Conservation (phyloP, 441 rosid genomes). For the Hura crepitans region DNA sequence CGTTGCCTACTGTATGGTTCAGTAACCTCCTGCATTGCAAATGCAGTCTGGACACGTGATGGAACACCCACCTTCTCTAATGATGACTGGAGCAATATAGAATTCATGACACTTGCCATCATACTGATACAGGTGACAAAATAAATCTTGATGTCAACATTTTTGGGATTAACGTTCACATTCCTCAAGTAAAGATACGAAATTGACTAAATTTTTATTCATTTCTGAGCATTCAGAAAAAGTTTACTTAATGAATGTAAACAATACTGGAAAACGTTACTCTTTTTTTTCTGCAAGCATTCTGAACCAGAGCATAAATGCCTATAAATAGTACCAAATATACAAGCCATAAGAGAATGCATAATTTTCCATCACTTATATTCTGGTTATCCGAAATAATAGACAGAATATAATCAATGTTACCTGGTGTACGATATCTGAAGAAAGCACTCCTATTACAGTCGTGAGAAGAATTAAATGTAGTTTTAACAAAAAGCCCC, state of each 20-base stretch:
- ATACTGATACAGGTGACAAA: slow-evolving; percentile 44
- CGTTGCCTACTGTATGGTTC: slow-evolving; percentile 80
- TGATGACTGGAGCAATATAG: slow-evolving; percentile 79
- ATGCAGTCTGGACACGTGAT: slow-evolving; percentile 73
- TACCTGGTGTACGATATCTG: neutral
- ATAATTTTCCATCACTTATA: neutral
- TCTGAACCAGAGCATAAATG: neutral
- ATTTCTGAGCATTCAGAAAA: neutral
- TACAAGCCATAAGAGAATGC: neutral
- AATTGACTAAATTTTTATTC: neutral
- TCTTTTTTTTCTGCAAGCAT: neutral
- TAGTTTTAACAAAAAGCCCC: neutral
- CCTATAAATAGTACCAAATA: neutral
- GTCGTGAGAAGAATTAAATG: neutral
- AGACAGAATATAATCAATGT: neutral
- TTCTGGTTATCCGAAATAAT: neutral
- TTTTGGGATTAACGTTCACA: neutral
- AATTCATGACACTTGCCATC: slow-evolving; percentile 97
- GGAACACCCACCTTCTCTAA: slow-evolving; percentile 76
- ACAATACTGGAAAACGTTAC: neutral
- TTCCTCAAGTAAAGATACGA: neutral
- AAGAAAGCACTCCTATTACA: neutral
- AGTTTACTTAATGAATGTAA: neutral
- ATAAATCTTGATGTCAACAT: neutral
- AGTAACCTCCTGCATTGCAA: slow-evolving; percentile 62